Conservation (phyloP, 345 rosid genomes). For the Erodium maritimum region DNA sequence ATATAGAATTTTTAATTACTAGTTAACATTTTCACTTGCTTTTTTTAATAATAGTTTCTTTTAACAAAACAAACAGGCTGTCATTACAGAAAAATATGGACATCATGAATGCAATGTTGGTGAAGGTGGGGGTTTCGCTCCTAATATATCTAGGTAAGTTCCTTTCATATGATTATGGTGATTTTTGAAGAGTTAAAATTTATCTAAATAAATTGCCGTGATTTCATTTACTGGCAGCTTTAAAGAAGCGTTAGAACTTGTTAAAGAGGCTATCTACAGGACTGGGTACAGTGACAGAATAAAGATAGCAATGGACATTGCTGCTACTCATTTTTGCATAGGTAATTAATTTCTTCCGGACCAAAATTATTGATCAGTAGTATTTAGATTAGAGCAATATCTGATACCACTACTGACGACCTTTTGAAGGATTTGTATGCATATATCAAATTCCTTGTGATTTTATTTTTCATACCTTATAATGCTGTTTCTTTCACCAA, state of each 20-base stretch:
- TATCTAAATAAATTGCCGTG: conserved; percentile 6
- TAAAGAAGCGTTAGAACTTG: conserved; percentile 82
- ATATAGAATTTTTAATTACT: no score
- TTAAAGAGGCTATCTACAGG: conserved; percentile 84
- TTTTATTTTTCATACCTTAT: not conserved
- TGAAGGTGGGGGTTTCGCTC: conserved; percentile 94
- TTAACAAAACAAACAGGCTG: conserved; percentile 51
- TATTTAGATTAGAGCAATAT: not conserved
- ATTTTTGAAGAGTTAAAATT: not conserved
- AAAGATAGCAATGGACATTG: conserved; percentile 84
- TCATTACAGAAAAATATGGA: conserved; percentile 72
- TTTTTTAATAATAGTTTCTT: conserved; percentile 22
- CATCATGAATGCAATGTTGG: conserved; percentile 71
- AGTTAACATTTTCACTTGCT: conserved; percentile 4
- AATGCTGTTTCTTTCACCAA: no score
- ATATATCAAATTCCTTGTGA: not conserved
- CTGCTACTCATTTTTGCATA: conserved; percentile 78
- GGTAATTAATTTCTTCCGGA: conserved; percentile 35
- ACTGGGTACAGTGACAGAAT: conserved; percentile 71
- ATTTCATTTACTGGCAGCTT: conserved; percentile 40
- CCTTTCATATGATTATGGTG: not conserved
- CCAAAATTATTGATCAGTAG: conserved; percentile 3
- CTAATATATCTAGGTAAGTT: conserved; percentile 61
- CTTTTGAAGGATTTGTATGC: no score
- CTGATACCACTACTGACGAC: no score